Conservation (phyloP, 2,329 filamentous ascomycete genomes). For the Aspergillus udagawae region DNA sequence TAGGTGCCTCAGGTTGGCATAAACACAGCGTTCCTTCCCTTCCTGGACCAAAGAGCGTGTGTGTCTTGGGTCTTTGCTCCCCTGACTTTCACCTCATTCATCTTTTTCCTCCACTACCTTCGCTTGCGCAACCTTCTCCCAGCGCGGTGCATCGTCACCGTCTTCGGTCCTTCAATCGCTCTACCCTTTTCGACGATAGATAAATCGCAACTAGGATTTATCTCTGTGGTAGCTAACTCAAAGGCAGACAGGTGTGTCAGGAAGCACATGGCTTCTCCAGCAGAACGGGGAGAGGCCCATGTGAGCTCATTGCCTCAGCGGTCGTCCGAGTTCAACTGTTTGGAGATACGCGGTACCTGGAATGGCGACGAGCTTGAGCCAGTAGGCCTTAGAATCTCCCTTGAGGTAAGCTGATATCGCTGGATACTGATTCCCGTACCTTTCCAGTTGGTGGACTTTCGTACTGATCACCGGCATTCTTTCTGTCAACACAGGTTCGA, state of each 20-base stretch:
- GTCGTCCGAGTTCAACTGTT: slow-evolving; percentile 19
- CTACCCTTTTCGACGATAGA: neutral
- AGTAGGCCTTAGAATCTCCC: slow-evolving; percentile 21
- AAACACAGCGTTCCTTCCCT: neutral
- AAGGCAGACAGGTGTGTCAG: neutral
- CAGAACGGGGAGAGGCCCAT: neutral
- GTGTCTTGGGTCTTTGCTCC: neutral
- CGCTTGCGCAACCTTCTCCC: neutral
- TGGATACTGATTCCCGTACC: neutral
- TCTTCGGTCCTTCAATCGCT: neutral
- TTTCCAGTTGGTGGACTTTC: neutral
- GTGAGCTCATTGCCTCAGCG: slow-evolving; percentile 1
- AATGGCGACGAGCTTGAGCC: slow-evolving; percentile 20
- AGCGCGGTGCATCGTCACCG: too few species aligned
- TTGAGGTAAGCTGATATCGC: slow-evolving; percentile 26
- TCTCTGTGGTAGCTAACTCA: neutral
- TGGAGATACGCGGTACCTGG: slow-evolving; percentile 32
- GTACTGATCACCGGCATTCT: neutral
- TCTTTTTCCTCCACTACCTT: neutral
- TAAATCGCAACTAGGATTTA: neutral
- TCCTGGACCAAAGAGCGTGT: slow-evolving; percentile 1
- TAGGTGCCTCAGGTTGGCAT: neutral
- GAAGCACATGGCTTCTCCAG: neutral
- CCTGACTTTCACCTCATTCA: neutral
- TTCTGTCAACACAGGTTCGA: slow-evolving; percentile 16